Base-by-base conservation (phyloP, 2,329 filamentous ascomycete genomes). In the Fusarium proliferatum region DNA sequence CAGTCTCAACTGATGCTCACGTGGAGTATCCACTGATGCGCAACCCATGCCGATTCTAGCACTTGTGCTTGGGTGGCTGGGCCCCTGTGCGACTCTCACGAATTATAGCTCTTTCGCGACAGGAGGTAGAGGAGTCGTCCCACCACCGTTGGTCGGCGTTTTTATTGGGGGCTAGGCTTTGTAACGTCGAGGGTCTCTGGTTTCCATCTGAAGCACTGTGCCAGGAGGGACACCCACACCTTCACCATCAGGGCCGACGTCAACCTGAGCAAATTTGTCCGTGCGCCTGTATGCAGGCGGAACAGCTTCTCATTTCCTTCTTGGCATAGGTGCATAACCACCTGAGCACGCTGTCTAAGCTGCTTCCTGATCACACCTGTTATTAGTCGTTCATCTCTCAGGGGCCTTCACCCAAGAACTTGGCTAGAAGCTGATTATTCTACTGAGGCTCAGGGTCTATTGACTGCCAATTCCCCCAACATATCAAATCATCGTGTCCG, bases 1-100 rank as follows among this genome's bases (percentile, higher is more conserved):
- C 74, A 76, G 65, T 76, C 69, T 70, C 61, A 69, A 72, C 56
- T 64, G 61, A 39, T 65, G 61, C 76, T 79, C 77, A 79, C 77
- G 77, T 79, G 77, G 77, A 79, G 76, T 77, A 69, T 61, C 77
- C 77, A 78, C 77, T 77, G 77, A 79, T 79, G 76, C 75, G 76
- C 77, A 69, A 67, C 67, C 76, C 69, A 77, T 78, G 73, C 66
- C 62, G 70, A 72, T 76, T 76, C 72, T 73, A 77, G 73, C 69
- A 68, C 69, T 71, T 71, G 62, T 69, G 64, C 64, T 67, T 66
- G 70, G 68, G 74, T 76, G 72, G 75, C 72, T 77, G 74, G 63
- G 72, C 64, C 72, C 75, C 64, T 72, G 75, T 76, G 65, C 69
- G 43, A 73, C 71, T 53, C 52, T 64, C 66, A 63, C 67, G 73